These are phyloP conservation scores for Perilla frutescens DNA, from an alignment of 257 asterid genomes.

Conservation along the genomic window DNA sequence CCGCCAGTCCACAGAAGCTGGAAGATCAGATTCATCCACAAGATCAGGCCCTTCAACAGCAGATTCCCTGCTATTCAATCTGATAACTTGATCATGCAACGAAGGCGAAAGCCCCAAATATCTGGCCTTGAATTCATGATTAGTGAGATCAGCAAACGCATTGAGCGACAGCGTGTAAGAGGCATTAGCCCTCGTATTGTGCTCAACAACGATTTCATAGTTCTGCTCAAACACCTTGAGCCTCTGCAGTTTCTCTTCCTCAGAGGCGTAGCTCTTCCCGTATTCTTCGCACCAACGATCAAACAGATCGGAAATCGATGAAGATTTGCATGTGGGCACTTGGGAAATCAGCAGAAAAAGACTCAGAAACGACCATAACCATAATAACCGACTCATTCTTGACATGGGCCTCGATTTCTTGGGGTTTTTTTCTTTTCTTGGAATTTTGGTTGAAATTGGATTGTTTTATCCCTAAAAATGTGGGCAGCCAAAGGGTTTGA, in stretches of 20 bases:
- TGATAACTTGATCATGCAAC: conserved; percentile 49
- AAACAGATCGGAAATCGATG: conserved; percentile 63
- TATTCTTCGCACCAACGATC: conserved; percentile 72
- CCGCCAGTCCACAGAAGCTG: conserved; percentile 88
- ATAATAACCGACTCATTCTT: conserved; percentile 47
- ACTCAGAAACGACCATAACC: conserved; percentile 38
- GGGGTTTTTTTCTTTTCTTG: background rate
- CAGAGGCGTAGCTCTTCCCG: conserved; percentile 69
- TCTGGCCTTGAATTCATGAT: conserved; percentile 71
- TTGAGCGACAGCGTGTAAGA: conserved; percentile 73
- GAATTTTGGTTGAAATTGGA: conserved; percentile 27
- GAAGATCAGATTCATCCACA: conserved; percentile 51
- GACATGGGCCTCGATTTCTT: conserved; percentile 20
- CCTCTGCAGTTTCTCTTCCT: conserved; percentile 66
- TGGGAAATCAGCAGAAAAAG: conserved; percentile 47
- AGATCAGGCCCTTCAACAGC: conserved; percentile 34
- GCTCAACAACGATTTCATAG: conserved; percentile 55
- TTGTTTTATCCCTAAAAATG: conserved; percentile 19
- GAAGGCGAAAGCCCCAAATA: conserved; percentile 76
- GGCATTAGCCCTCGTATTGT: conserved; percentile 59
- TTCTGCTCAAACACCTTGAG: conserved; percentile 65
- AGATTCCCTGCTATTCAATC: conserved; percentile 54
- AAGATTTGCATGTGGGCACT: conserved; percentile 46
- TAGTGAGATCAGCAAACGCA: conserved; percentile 91
- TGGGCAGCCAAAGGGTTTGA: conserved; percentile 34